Conservation (phyloP, 306 rosid genomes). For the Vigna hirtella region DNA sequence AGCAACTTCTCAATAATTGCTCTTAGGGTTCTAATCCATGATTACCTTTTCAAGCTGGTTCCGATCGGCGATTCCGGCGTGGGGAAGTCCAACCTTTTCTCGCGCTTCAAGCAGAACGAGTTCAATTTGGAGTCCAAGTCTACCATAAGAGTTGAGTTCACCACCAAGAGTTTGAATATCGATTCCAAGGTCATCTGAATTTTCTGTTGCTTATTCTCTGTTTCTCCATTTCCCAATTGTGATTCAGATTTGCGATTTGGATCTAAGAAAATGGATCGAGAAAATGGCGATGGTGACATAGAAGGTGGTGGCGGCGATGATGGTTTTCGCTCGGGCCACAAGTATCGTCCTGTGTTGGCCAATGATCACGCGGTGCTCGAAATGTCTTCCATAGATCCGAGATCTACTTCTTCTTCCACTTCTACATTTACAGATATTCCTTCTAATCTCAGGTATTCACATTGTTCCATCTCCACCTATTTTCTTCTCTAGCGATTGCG, state of each 20-base stretch:
- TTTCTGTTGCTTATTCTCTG: slow-evolving; percentile 10
- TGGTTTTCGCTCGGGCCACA: slow-evolving; percentile 70
- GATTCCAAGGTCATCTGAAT: slow-evolving; percentile 60
- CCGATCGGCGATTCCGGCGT: slow-evolving; percentile 91
- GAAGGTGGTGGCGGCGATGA: slow-evolving; percentile 70
- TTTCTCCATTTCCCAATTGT: not conserved
- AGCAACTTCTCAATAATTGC: too few relatives aligned
- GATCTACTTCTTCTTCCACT: slow-evolving; percentile 76
- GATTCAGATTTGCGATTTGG: slow-evolving; percentile 39
- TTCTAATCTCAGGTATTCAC: slow-evolving; percentile 66
- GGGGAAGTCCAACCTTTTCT: slow-evolving; percentile 81
- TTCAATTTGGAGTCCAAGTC: slow-evolving; percentile 92
- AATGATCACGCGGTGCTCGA: slow-evolving; percentile 95
- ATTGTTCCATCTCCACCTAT: slow-evolving; percentile 7
- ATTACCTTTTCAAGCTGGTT: slow-evolving; percentile 85
- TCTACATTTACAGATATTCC: slow-evolving; percentile 53
- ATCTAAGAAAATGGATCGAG: slow-evolving; percentile 33
- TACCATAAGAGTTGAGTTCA: slow-evolving; percentile 87
- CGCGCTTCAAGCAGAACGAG: slow-evolving; percentile 82
- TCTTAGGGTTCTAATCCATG: not conserved
- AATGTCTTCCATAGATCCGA: slow-evolving; percentile 94
- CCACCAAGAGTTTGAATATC: slow-evolving; percentile 74
- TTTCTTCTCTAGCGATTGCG: not conserved
- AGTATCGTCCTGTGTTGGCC: slow-evolving; percentile 90
- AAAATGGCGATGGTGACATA: slow-evolving; percentile 82